Percentiles rank a stretch among this genome's conserved stretches.
Conservation (phyloP, 768 basidiomycete genomes). For the Auricularia cornea region DNA sequence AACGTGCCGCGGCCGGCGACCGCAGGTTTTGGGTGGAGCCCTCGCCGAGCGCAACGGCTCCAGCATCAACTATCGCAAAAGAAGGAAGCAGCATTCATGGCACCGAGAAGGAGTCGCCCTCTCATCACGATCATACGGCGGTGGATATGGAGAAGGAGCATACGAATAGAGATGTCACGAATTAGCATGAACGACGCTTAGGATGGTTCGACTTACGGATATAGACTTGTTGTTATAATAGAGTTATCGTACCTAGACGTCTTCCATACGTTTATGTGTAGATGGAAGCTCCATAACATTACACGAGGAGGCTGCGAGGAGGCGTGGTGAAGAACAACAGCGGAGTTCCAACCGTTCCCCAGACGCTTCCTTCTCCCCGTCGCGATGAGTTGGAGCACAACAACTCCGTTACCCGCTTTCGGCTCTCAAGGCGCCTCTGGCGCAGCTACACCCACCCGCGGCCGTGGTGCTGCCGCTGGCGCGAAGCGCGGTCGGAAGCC, state of each 20-base stretch:
- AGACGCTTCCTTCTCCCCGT: not conserved
- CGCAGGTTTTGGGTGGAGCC: slow-evolving; percentile 3
- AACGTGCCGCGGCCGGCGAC: slow-evolving; percentile 3
- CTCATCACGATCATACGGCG: not conserved
- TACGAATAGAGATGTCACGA: not conserved
- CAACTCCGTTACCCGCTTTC: no score
- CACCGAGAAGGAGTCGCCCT: not conserved
- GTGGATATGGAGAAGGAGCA: not conserved
- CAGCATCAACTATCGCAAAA: not conserved
- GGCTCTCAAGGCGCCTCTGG: no score
- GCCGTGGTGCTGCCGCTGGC: slow-evolving; percentile 12
- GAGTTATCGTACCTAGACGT: no score
- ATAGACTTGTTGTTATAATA: no score
- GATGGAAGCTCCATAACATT: no score
- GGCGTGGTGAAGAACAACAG: not conserved
- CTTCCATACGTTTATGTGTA: no score
- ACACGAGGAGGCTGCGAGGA: not conserved
- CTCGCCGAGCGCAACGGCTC: not conserved
- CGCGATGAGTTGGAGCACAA: not conserved
- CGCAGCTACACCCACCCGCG: not conserved
- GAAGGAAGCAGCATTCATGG: not conserved
- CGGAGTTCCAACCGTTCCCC: not conserved
- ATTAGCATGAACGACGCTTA: no score
- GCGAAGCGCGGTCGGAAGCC: slow-evolving; percentile 27
- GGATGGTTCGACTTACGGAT: no score